Base-by-base conservation (phyloP, 164 flowering plant species). In the Annona cherimola region DNA sequence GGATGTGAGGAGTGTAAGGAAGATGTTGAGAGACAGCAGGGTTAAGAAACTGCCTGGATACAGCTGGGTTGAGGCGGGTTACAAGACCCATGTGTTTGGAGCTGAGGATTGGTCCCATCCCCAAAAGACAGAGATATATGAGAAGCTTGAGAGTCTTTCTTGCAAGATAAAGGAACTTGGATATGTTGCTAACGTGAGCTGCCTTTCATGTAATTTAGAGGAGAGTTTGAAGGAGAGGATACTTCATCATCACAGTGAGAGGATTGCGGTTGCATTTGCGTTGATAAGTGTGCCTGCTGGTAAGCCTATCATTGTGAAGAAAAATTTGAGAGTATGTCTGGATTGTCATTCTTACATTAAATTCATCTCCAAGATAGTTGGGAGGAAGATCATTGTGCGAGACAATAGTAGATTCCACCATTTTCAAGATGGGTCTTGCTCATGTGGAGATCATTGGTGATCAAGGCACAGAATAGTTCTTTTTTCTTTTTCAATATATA, bases 321-420 rank as follows among this genome's bases (percentile, higher is more conserved):
- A 84, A 75, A 86, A 86, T 60, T 8, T 83, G 9, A 79, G 89
- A 67, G 76, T 84, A 5, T 84, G 87, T 68, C 43, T 72, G 14
- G 89, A 86, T 77, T 86, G 89, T 65, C 87, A 86, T 75, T 79
- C 82, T 69, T 87, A 85, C 59, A 75, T 86, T 40, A 86, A 84
- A 73, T 76, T 79, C 41, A 86, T 84, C 19, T 77, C 86, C 45
- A 84, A 79, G 76, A 85, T 85, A 69, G 79, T 73, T 42, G 80
- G 73, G 50, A 80, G 87, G 71, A 75, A 75, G 75, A 84, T 86
- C 18, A 82, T 83, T 73, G 80, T 86, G 16, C 76, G 89, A 74
- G 87, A 86, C 45, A 83, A 75, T 35, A 82, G 77, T 54, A 75
- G 86, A 67, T 86, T 84, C 74, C 89, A 86, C 69, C 90, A 85